Evolutionary conservation across 306 rosid species (phyloP).

Genomic region (Pterocarpus santalinus): DNA sequence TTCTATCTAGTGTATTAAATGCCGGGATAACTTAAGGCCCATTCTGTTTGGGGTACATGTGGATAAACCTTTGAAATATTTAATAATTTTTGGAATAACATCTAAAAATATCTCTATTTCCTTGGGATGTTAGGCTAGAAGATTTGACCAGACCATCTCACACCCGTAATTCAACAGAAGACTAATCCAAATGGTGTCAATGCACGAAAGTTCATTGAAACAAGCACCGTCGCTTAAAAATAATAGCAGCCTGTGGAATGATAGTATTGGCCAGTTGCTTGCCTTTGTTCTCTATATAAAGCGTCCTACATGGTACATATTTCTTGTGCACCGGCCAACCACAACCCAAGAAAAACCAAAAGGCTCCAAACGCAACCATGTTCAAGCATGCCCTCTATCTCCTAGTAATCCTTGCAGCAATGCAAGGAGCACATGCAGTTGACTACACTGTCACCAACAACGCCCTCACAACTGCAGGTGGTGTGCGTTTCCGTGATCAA

Average conservation of each 20-base stretch:
- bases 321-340: background rate
- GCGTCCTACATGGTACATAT: background rate
- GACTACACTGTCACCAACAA: constrained; percentile 53
- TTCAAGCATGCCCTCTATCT: constrained; percentile 31
- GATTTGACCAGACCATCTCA: background rate
- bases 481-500: constrained; percentile 51
- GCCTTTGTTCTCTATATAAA: background rate
- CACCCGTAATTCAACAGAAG: too few species aligned
- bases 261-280: background rate
- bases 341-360: background rate
- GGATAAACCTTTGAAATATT: too few species aligned
- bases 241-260: too few species aligned
- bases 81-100: too few species aligned
- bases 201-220: too few species aligned
- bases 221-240: too few species aligned
- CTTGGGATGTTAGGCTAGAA: background rate
- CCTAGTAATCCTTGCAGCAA: constrained; percentile 38
- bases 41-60: too few species aligned
- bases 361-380: constrained; percentile 22
- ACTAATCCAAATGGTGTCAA: too few species aligned
- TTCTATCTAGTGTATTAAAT: too few species aligned
- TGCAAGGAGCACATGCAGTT: constrained; percentile 46
- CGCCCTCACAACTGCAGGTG: constrained; percentile 55
- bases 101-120: background rate
- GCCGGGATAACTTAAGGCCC: too few species aligned